phyloP scores from a whole-genome alignment of 2,329 filamentous ascomycete species.

The Exserohilum turcica region DNA sequence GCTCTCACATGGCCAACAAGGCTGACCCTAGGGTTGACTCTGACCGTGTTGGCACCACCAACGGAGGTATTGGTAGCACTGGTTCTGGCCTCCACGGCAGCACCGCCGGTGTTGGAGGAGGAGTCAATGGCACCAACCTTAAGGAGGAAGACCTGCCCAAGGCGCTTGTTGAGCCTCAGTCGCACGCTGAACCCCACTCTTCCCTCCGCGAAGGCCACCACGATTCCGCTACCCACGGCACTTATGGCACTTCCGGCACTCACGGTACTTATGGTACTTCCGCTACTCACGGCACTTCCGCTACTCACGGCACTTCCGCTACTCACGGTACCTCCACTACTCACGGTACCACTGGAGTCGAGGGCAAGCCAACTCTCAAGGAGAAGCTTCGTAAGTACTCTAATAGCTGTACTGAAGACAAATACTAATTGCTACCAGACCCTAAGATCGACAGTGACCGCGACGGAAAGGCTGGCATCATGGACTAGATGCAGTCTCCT shows the following conservation, averaged over 20 bases:
- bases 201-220: conserved; percentile 3
- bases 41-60: no score
- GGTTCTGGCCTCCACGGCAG: conserved; percentile 15
- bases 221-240: neutral
- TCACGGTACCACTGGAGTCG: neutral
- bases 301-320: conserved; percentile 2
- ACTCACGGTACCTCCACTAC: neutral
- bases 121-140: neutral
- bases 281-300: conserved; percentile 30
- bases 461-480: conserved; percentile 62
- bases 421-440: conserved; percentile 31
- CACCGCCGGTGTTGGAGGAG: neutral
- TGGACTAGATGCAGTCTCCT: conserved; percentile 46
- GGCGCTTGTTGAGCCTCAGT: conserved; percentile 12
- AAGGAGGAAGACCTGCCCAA: conserved; percentile 13
- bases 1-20: conserved; percentile 23
- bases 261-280: neutral
- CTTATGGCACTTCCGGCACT: neutral
- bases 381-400: conserved; percentile 51
- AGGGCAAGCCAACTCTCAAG: conserved; percentile 53
- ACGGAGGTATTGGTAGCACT: conserved; percentile 12
- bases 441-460: conserved; percentile 58
- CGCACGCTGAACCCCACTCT: conserved; percentile 12
- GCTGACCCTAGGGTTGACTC: no score
- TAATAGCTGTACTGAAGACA: neutral